Conservation (phyloP, 179 eudicot species). For the Dionaea muscipula region DNA sequence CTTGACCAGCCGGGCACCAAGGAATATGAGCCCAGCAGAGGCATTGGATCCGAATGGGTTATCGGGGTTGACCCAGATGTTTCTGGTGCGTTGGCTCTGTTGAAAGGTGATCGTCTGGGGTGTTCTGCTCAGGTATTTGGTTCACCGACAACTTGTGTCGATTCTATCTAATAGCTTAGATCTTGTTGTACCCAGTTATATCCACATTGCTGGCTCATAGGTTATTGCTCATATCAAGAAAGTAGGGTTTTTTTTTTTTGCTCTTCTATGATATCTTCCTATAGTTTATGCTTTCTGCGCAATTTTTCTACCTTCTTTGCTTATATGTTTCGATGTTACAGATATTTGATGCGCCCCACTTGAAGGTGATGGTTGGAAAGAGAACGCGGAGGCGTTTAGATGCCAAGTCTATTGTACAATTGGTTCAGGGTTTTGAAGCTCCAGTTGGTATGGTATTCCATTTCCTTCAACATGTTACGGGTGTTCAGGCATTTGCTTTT, state of each 20-base stretch:
- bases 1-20: constrained; percentile 3
- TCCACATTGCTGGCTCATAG: too few relatives aligned
- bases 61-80: constrained; percentile 82
- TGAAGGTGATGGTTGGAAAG: constrained; percentile 52
- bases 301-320: neutral
- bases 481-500: neutral
- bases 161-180: too few relatives aligned
- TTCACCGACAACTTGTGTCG: neutral
- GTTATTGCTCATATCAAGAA: too few relatives aligned
- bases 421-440: constrained; percentile 60
- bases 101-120: constrained; percentile 31
- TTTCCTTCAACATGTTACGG: neutral
- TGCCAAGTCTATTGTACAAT: constrained; percentile 67
- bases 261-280: too few relatives aligned
- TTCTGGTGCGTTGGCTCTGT: constrained; percentile 62
- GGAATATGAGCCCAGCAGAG: neutral
- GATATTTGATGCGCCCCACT: constrained; percentile 83
- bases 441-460: constrained; percentile 42
- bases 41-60: constrained; percentile 35
- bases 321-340: constrained; percentile 13
- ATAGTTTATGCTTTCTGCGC: too few relatives aligned
- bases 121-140: constrained; percentile 41
- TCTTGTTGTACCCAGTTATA: too few relatives aligned
- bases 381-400: constrained; percentile 58
- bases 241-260: too few relatives aligned